Evolutionary conservation across 305 asterid species (phyloP), one percentile per base, ranked within the genome.

Genomic region (Fraxinus greggii): DNA sequence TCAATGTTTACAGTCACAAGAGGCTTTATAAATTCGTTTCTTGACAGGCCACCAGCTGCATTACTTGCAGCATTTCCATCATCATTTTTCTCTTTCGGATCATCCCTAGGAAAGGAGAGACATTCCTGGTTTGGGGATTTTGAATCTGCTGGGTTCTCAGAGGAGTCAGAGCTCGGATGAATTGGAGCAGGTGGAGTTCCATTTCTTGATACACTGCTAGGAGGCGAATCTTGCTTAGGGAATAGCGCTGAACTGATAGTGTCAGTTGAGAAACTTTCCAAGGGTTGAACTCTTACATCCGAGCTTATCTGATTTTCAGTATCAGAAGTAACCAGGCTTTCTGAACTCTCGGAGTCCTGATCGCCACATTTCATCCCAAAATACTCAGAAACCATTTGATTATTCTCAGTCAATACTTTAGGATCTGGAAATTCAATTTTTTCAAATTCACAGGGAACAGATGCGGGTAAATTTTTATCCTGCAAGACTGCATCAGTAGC

Each of bases 401-500:
- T 77, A 72, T 95, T 95, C 89, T 97, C 98, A 31, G 91, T 94
- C 6, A 76, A 89, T 13, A 97, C 87, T 81, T 93, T 89, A 1
- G 98, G 99, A 81, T 97, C 99, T 1, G 98, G 99, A 83, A 97
- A 97, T 90, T 97, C 99, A 7, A 97, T 92, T 84, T 86, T 93
- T 35, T 93, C 98, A 83, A 92, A 84, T 73, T 89, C 97, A 32
- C 81, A 69, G 2, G 92, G 74, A n/a, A 78, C 78, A 2, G 92
- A 80, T 67, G 86, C 86, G 67, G 45, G 85, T 33, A 80, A 81
- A 77, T 91, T 92, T 0, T 67, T 80, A n/a, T 90, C 92, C 40
- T 80, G 88, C 56, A n/a, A 81, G 7, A 61, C 75, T 38, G 86
- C 48, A 77, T 91, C 89, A 13, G 75, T 70, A 76, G 79, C 88